phyloP scores from a whole-genome alignment of 768 basidiomycete genomes.

The Psilocybe tampanensis region DNA sequence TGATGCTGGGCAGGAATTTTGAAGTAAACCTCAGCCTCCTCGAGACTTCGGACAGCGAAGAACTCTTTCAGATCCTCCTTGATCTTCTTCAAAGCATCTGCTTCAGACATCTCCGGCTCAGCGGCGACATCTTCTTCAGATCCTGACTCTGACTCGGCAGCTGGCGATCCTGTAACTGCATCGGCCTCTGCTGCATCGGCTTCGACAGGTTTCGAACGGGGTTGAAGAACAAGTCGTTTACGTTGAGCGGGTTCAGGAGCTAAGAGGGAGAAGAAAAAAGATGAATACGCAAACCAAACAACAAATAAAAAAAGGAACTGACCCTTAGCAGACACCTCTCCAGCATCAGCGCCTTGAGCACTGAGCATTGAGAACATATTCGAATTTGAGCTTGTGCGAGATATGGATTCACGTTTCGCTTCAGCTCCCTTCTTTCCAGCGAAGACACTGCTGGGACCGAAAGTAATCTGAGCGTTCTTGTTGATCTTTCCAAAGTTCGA shows the following conservation, averaged over 20 bases:
- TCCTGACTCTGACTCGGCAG: conserved; percentile 50
- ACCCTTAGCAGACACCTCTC: conserved; percentile 56
- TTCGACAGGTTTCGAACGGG: conserved; percentile 73
- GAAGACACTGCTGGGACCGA: conserved; percentile 88
- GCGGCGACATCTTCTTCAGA: conserved; percentile 48
- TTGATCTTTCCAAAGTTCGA: conserved; percentile 89
- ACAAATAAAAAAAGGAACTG: conserved; percentile 22
- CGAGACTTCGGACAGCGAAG: conserved; percentile 79
- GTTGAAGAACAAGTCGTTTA: conserved; percentile 72
- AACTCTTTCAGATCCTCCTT: conserved; percentile 85
- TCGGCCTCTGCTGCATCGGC: conserved; percentile 33
- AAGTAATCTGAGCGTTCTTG: conserved; percentile 57
- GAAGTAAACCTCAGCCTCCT: conserved; percentile 90
- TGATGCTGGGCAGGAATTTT: conserved; percentile 69
- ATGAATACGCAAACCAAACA: not conserved
- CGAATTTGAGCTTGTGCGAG: conserved; percentile 74
- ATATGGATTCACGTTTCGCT: conserved; percentile 70
- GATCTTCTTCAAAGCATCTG: conserved; percentile 74
- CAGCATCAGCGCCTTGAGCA: conserved; percentile 55
- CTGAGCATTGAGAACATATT: conserved; percentile 89
- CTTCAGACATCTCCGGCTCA: conserved; percentile 58
- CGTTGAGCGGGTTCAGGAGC: conserved; percentile 59
- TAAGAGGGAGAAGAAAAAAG: conserved; percentile 22
- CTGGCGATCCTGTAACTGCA: conserved; percentile 34
- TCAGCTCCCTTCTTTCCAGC: conserved; percentile 63